Percentiles rank a stretch among this genome's conserved stretches.
Evolutionary conservation across 2,329 filamentous ascomycete species (phyloP).

Genomic region (Calonectria multiphialidica): DNA sequence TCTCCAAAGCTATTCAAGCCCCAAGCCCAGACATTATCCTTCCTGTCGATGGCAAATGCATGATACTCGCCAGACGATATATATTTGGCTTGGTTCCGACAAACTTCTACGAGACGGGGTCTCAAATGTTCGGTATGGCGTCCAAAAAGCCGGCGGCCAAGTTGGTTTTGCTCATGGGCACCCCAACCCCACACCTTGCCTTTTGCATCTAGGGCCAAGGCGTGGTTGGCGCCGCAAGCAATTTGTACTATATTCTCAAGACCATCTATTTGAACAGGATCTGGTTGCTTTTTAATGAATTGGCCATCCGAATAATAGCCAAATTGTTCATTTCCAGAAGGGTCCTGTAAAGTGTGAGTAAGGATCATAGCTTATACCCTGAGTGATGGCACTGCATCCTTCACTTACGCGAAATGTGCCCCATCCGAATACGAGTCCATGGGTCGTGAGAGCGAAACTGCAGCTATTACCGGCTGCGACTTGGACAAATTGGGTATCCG

Average conservation of each 20-base stretch:
- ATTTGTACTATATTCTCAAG: conserved; percentile 72
- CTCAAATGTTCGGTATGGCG: conserved; percentile 50
- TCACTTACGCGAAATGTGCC: conserved; percentile 75
- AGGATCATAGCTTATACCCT: neutral
- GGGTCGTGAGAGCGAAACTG: conserved; percentile 76
- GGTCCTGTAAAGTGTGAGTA: neutral
- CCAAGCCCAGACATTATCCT: conserved; percentile 79
- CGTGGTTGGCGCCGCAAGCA: conserved; percentile 74
- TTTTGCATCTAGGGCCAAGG: conserved; percentile 70
- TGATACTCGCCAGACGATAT: conserved; percentile 78
- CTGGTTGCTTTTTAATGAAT: conserved; percentile 57
- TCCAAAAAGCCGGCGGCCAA: conserved; percentile 62
- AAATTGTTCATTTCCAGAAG: conserved; percentile 45
- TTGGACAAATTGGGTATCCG: conserved; percentile 65
- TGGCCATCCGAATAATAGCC: conserved; percentile 56
- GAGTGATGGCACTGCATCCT: neutral
- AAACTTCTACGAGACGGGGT: conserved; percentile 18
- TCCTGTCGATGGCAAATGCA: conserved; percentile 77
- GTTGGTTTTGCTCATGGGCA: conserved; percentile 58
- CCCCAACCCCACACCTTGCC: conserved; percentile 50
- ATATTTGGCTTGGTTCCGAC: conserved; percentile 64
- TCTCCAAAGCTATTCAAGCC: conserved; percentile 86
- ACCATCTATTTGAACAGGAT: conserved; percentile 62
- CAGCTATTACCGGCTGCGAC: conserved; percentile 77
- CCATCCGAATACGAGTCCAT: conserved; percentile 81